Conservation (phyloP, 208 protist species). For the Angomonas desouzai region DNA sequence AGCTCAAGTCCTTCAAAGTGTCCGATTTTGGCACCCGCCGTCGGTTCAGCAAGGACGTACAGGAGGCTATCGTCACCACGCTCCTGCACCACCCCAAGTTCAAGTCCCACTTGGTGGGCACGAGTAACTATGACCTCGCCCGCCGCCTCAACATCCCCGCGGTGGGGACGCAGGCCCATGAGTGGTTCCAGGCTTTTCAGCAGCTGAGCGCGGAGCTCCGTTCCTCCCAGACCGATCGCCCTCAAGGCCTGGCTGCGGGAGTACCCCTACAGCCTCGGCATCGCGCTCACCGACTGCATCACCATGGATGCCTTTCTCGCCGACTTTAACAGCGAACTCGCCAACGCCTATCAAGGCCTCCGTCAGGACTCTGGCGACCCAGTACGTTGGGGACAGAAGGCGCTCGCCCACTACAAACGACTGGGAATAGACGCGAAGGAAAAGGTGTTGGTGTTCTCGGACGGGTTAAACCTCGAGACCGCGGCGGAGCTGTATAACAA, state of each 20-base stretch:
- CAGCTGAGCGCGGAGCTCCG: conserved; percentile 69
- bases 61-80: conserved; percentile 62
- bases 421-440: conserved; percentile 71
- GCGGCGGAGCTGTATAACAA: conserved; percentile 47
- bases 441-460: conserved; percentile 85
- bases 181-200: conserved; percentile 91
- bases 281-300: conserved; percentile 88
- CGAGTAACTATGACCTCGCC: conserved; percentile 85
- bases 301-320: conserved; percentile 85
- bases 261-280: conserved; percentile 76
- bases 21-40: conserved; percentile 82
- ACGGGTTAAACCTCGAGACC: conserved; percentile 75
- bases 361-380: conserved; percentile 84
- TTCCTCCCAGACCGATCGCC: conserved; percentile 63
- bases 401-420: conserved; percentile 64
- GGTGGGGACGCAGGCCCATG: conserved; percentile 83
- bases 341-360: conserved; percentile 58
- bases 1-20: conserved; percentile 52
- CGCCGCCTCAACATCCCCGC: conserved; percentile 51
- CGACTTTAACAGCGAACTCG: conserved; percentile 65
- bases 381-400: conserved; percentile 70
- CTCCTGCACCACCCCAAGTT: conserved; percentile 58
- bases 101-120: conserved; percentile 49
- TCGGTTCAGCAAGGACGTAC: conserved; percentile 76
- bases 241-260: conserved; percentile 74